phyloP scores from a whole-genome alignment of 2,329 filamentous ascomycete genomes.

The Phaeoacremonium minimum region DNA sequence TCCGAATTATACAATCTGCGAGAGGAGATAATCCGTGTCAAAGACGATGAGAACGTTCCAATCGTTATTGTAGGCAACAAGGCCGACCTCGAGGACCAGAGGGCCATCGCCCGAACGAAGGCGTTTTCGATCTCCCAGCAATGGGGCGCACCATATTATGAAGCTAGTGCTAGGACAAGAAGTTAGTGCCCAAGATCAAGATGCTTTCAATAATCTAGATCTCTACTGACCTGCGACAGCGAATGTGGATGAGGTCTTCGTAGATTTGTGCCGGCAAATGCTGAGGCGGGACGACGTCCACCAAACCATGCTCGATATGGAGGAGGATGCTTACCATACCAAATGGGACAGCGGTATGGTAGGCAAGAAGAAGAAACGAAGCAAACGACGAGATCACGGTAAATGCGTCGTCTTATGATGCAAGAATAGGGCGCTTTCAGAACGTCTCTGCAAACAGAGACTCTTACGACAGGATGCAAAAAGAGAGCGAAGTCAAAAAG shows the following conservation, averaged over 20 bases:
- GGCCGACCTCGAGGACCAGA: slow-evolving; percentile 82
- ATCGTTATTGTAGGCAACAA: slow-evolving; percentile 94
- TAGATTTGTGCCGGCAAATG: slow-evolving; percentile 80
- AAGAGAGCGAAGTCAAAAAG: too few species aligned
- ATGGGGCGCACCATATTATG: slow-evolving; percentile 89
- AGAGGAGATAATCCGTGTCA: slow-evolving; percentile 87
- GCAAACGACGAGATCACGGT: too few species aligned
- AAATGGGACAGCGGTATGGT: neutral
- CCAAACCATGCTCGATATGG: slow-evolving; percentile 4
- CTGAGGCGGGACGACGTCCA: slow-evolving; percentile 65
- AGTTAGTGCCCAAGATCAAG: slow-evolving; percentile 46
- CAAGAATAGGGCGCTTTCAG: too few species aligned
- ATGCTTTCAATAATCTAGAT: neutral
- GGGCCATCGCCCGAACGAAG: slow-evolving; percentile 70
- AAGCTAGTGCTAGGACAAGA: slow-evolving; percentile 76
- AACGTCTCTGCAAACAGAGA: too few species aligned
- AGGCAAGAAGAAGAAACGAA: too few species aligned
- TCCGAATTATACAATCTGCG: slow-evolving; percentile 76
- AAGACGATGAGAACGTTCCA: slow-evolving; percentile 78
- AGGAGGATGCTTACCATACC: slow-evolving; percentile 3
- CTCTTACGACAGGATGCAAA: too few species aligned
- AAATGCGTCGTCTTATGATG: neutral
- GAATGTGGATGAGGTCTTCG: slow-evolving; percentile 88
- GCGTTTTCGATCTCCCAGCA: slow-evolving; percentile 82
- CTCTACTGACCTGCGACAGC: slow-evolving; percentile 34